Evolutionary conservation across 2,329 filamentous ascomycete genomes (phyloP).

Genomic region (Fusarium albidum): DNA sequence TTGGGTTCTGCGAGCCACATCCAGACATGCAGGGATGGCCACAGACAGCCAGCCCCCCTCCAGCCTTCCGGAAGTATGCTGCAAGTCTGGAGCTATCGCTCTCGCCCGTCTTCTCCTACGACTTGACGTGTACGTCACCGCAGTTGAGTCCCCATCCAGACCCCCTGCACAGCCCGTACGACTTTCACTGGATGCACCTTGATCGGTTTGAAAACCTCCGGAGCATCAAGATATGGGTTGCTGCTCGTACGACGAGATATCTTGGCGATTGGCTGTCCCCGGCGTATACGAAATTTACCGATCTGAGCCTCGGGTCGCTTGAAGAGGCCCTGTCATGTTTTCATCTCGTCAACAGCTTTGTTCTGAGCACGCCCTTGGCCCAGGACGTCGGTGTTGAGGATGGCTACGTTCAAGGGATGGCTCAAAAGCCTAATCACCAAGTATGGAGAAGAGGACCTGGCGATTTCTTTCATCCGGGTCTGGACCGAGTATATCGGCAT

Average conservation of each 20-base stretch:
- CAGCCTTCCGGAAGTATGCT: neutral
- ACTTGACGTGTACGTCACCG: neutral
- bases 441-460: slow-evolving; percentile 7
- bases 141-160: neutral
- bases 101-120: neutral
- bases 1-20: neutral
- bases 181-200: slow-evolving; percentile 5
- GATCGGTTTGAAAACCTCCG: slow-evolving; percentile 3
- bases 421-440: neutral
- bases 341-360: neutral
- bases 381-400: slow-evolving; percentile 2
- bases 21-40: neutral
- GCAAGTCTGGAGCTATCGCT: neutral
- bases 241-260: neutral
- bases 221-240: slow-evolving; percentile 8
- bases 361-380: neutral
- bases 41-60: neutral
- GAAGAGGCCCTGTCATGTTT: neutral
- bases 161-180: neutral
- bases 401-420: neutral
- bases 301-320: neutral
- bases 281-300: neutral
- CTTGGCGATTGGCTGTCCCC: neutral
- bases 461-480: neutral
- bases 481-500: neutral